Evolutionary conservation across 257 asterid genomes (phyloP), one percentile per base, ranked within the genome.

Genomic region (Capsicum pubescens): DNA sequence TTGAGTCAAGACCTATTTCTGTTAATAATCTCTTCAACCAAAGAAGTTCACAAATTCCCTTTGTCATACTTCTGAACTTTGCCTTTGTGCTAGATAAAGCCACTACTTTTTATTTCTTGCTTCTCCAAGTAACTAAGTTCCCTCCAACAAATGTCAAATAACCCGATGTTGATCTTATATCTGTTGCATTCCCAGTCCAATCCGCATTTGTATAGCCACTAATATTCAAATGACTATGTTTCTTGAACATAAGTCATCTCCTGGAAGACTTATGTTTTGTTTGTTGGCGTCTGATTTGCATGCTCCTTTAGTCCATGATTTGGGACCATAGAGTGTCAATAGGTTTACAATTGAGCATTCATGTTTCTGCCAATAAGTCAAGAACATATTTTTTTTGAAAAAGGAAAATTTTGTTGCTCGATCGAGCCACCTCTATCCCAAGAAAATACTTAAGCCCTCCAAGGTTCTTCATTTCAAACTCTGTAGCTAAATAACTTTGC

Each of bases 381-480:
- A 3, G 44, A 39, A 39, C 44, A 39, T 39, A 39, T 39, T 39
- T 39, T 39, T 3, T 39, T 39, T 39, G 17, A 61, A 44, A 15
- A 26, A 59, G 42, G 9, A 83, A 70, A 42, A 15, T 59, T 7
- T 63, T 60, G 17, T 44, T 26, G 26, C 17, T 72, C 10, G 60
- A 72, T 83, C 68, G 14, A 19, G 35, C 15, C 10, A 83, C 44
- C 42, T 69, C 60, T 8, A 14, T 83, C 55, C 54, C 61, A n/a
- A 83, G 32, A 63, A 72, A 83, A 9, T 83, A 72, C 48, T 46
- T 9, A 6, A 81, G 26, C 8, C 82, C 42, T 57, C 74, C 86
- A 10, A 83, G 44, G 32, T 83, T 83, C 11, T 83, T 59, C 82
- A 83, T 72, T 72, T 83, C 76, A 50, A 81, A 64, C 56, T 81